Percentiles rank a stretch among this genome's conserved stretches.
Conservation (phyloP, 2,329 filamentous ascomycete species). For the Chrysoporthe cubensis region DNA sequence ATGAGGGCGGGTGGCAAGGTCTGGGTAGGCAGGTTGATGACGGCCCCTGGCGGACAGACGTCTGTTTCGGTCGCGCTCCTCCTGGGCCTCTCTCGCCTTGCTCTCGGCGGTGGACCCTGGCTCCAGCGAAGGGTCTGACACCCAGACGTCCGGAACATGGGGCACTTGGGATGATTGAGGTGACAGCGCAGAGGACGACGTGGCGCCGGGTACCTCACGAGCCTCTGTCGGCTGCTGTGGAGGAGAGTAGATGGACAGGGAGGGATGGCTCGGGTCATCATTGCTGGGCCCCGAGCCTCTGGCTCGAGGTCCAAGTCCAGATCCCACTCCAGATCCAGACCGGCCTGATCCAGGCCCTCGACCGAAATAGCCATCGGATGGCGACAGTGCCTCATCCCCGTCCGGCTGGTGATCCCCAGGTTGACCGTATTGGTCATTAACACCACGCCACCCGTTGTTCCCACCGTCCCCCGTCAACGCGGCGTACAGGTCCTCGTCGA, state of each 20-base stretch:
- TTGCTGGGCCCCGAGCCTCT: not conserved
- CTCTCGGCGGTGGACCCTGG: constrained; percentile 40
- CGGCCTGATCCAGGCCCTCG: constrained; percentile 26
- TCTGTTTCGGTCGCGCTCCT: constrained; percentile 40
- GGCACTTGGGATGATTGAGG: constrained; percentile 43
- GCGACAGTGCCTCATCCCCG: constrained; percentile 45
- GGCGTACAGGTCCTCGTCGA: constrained; percentile 23
- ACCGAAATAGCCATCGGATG: constrained; percentile 58
- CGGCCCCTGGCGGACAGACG: not conserved
- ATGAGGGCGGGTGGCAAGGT: not conserved
- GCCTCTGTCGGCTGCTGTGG: not conserved
- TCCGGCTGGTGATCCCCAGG: constrained; percentile 18
- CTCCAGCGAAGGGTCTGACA: constrained; percentile 52
- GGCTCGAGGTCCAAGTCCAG: not conserved
- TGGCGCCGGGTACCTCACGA: constrained; percentile 12
- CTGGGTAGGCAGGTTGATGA: constrained; percentile 15
- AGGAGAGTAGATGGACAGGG: constrained; percentile 9
- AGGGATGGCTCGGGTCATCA: constrained; percentile 32
- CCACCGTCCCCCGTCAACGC: constrained; percentile 26
- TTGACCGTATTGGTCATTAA: not conserved
- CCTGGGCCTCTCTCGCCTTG: constrained; percentile 50
- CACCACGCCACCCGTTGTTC: not conserved
- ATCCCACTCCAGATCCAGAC: not conserved
- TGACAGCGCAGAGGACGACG: constrained; percentile 17
- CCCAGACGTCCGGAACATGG: constrained; percentile 51